Percentiles rank a stretch among this genome's conserved stretches.
phyloP scores from a whole-genome alignment of 1,139 yeast genomes.

The Zygosaccharomyces pseudobailii region DNA sequence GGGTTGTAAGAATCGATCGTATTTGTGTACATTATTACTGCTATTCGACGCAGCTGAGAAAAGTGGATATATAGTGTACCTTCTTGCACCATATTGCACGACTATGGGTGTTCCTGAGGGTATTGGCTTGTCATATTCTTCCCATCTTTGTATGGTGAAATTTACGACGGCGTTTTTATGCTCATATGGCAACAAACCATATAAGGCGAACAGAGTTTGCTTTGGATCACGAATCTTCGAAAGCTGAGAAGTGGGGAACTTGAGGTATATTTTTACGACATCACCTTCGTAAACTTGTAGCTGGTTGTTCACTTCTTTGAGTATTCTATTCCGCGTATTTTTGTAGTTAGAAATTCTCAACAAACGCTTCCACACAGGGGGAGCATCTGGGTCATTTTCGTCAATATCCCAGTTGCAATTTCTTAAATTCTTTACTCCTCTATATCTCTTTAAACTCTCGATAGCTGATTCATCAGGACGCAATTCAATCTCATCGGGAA shows the following conservation, averaged over 20 bases:
- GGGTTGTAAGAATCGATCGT: constrained; percentile 76
- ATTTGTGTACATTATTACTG: constrained; percentile 82
- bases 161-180: constrained; percentile 81
- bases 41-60: constrained; percentile 77
- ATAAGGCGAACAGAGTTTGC: constrained; percentile 53
- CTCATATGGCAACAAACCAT: constrained; percentile 78
- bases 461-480: constrained; percentile 70
- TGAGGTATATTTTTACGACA: constrained; percentile 53
- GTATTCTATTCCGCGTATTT: constrained; percentile 66
- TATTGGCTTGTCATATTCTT: constrained; percentile 78
- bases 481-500: constrained; percentile 92
- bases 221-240: constrained; percentile 40
- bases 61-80: constrained; percentile 78
- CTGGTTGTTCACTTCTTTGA: constrained; percentile 54
- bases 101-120: constrained; percentile 73
- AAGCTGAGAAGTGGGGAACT: constrained; percentile 53
- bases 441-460: constrained; percentile 67
- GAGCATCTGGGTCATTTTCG: constrained; percentile 72
- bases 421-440: constrained; percentile 81
- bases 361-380: constrained; percentile 72
- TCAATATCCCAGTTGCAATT: constrained; percentile 85
- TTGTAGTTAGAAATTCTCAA: constrained; percentile 72
- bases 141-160: constrained; percentile 81
- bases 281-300: constrained; percentile 67
- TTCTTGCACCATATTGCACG: constrained; percentile 90